Percentiles rank a stretch among this genome's conserved stretches.
These are phyloP conservation scores for Petrea volubilis DNA, from an alignment of 257 asterid genomes.

Conservation along the genomic window DNA sequence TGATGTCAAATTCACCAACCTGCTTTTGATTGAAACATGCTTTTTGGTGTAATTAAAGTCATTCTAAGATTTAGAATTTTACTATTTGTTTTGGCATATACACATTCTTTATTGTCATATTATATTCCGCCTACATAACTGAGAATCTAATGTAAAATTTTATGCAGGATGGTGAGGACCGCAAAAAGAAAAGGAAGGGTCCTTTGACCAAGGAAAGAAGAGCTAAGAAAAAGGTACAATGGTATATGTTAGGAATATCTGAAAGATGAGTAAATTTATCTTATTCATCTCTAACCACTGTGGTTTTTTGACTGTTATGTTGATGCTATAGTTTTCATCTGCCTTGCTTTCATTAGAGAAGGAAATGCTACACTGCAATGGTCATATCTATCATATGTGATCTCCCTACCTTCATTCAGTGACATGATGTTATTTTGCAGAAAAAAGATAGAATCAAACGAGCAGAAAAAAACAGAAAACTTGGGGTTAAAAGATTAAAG, in stretches of 20 bases:
- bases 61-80: slow-evolving; percentile 1
- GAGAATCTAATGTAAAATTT: slow-evolving; percentile 25
- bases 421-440: slow-evolving; percentile 47
- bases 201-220: slow-evolving; percentile 60
- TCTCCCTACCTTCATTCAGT: slow-evolving; percentile 20
- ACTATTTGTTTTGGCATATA: background rate
- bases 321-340: background rate
- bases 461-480: slow-evolving; percentile 71
- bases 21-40: background rate
- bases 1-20: background rate
- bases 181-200: slow-evolving; percentile 60
- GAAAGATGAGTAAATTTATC: background rate
- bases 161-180: slow-evolving; percentile 50
- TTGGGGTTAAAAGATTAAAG: slow-evolving; percentile 80
- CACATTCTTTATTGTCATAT: background rate
- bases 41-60: background rate
- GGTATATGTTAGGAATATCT: background rate
- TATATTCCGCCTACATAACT: slow-evolving; percentile 8
- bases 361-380: background rate
- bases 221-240: slow-evolving; percentile 68
- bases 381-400: slow-evolving; percentile 9
- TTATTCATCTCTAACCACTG: slow-evolving; percentile 14
- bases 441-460: slow-evolving; percentile 62
- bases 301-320: background rate
- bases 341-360: background rate